Base-by-base conservation (phyloP, 2,329 filamentous ascomycete genomes). In the Cercospora janseana region DNA sequence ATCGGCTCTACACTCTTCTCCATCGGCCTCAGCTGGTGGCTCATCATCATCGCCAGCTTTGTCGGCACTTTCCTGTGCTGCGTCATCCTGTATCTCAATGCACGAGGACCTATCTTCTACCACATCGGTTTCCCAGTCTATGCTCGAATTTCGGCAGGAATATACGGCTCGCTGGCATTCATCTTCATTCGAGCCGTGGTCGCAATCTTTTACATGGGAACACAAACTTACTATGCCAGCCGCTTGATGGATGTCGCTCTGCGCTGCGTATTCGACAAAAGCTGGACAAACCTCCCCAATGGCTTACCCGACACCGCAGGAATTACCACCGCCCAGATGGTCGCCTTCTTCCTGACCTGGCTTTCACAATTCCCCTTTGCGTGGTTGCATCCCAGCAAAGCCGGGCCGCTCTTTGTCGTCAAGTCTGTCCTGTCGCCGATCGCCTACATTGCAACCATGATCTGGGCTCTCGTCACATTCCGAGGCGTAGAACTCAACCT, bases 371-470 rank as follows among this genome's bases (percentile, higher is more conserved):
- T 69, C 15, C 66, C 66, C 0, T 65, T 69, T 35, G 58, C 58
- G 7, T 67, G 61, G 55, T 56, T 69, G 5, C 67, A 69, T 43
- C 66, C 67, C 2, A 63, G 60, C 40, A 62, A 62, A 24, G 60
- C 67, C 44, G 46, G 67, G 27, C 54, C 50, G 8, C 51, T 58
- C 8, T 58, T 52, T 42, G 54, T 56, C 8, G 43, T 56, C 41
- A 56, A 58, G 40, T 55, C 54, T 7, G 18, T 57, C 9, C 44
- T 56, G 6, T 58, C 51, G 7, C 57, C 57, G 10, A 60, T 63
- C 28, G 88, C 88, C 6, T 89, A 86, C 45, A 76, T 95, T 41
- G 82, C 86, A n/a, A 92, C 92, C 66, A 86, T 95, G 68, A 85
- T 88, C 63, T 95, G 90, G 90, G 81, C 88, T 1, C 77, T 94